Evolutionary conservation across 345 rosid genomes (phyloP), one percentile per base, ranked within the genome.

Genomic region (Lenwebbia sp.): DNA sequence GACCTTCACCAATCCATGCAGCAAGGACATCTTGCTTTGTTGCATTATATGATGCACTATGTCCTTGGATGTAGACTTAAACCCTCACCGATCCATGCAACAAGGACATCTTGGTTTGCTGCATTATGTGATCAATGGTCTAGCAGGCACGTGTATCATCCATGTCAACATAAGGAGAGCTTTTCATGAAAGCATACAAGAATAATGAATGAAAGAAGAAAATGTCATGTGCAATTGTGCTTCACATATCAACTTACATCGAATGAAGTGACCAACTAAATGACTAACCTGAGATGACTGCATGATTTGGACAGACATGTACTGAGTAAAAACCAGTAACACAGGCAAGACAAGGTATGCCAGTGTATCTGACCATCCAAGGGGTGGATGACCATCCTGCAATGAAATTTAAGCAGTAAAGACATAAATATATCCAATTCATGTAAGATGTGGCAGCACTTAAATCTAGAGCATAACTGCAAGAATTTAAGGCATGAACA

Each of bases 351-450:
- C 98, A 81, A 97, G 99, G 89, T 97, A 97, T n/a, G 98, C 96
- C 81, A 95, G 89, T 25, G 99, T 96, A 88, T 93, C 98, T 5
- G 95, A 82, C 99, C 98, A 97, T 85, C 99, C 99, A 53, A 97
- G 98, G 40, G 99, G 99, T 86, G 99, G 99, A 60, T 94, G 98
- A 82, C 99, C 99, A 86, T 97, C 99, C 99, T 97, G 92, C 83
- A 55, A 87, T 82, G 86, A 83, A 50, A 52, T 74, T 41, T 26
- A 84, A 86, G 86, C 17, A 21, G 70, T 65, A 49, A 58, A 47
- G 47, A 88, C 52, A 13, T 41, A 60, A 85, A 53, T 84, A 49
- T 37, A 82, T 86, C 25, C 55, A 54, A 54, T 53, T 40, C n/a
- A 85, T 82, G 53, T 50, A 76, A 53, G 76, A 41, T 49, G 44